Conservation (phyloP, 371 early-diverging fungal species). For the Actinomucor elegans region DNA sequence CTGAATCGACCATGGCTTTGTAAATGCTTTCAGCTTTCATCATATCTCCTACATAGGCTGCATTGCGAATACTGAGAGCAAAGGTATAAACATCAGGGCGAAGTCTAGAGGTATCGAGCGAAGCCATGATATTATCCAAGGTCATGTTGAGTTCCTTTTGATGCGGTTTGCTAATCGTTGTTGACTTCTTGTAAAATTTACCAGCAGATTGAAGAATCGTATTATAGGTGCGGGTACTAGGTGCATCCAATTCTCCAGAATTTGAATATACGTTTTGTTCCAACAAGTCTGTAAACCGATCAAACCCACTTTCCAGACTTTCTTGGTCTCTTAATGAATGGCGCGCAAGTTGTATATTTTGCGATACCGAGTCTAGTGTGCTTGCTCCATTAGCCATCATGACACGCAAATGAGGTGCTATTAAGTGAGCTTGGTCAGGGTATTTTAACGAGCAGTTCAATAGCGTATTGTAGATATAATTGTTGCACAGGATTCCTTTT, state of each 20-base stretch:
- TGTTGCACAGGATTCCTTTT: constrained; percentile 27
- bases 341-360: constrained; percentile 12
- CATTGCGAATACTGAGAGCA: constrained; percentile 37
- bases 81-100: constrained; percentile 33
- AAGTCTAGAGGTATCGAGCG: constrained; percentile 12
- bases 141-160: not conserved
- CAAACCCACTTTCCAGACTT: constrained; percentile 7
- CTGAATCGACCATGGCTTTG: constrained; percentile 27
- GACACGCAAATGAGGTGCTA: constrained; percentile 11
- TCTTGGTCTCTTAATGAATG: not conserved
- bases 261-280: constrained; percentile 2
- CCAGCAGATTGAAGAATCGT: constrained; percentile 32
- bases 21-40: constrained; percentile 26
- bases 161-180: no score
- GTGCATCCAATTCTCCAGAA: not conserved
- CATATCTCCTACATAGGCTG: constrained; percentile 33
- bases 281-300: constrained; percentile 8
- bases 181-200: constrained; percentile 14
- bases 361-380: constrained; percentile 16
- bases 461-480: constrained; percentile 25
- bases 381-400: constrained; percentile 12
- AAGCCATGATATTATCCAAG: constrained; percentile 8
- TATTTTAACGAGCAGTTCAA: constrained; percentile 19
- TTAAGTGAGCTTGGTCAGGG: constrained; percentile 11
- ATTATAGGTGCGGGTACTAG: constrained; percentile 36